Evolutionary conservation across 225 moss, liverwort and hornwort species (phyloP).

Genomic region (Marchantia paleacea): DNA sequence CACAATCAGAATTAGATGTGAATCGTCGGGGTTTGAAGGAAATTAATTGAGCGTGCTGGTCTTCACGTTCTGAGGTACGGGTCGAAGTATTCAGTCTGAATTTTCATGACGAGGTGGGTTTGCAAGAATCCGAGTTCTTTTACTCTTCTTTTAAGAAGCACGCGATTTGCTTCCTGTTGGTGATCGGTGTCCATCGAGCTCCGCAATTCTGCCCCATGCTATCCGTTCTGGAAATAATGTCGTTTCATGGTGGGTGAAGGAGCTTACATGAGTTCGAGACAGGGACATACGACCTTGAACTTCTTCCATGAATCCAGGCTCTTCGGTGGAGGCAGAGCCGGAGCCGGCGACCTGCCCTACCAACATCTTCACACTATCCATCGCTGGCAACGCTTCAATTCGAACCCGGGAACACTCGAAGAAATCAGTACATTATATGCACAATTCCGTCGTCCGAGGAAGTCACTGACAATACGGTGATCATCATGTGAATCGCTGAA

Average conservation of each 20-base stretch:
- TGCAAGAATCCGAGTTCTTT: neutral
- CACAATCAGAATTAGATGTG: too few species aligned
- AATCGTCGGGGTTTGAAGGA: neutral
- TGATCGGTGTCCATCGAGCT: neutral
- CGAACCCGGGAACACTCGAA: neutral
- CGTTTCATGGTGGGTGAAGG: too few species aligned
- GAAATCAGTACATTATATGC: neutral
- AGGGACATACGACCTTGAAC: conserved; percentile 30
- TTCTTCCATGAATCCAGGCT: conserved; percentile 36
- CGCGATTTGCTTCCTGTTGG: neutral
- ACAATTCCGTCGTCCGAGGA: too few species aligned
- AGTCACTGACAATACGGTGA: neutral
- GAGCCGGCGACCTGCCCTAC: conserved; percentile 27
- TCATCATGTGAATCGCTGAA: neutral
- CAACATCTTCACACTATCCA: conserved; percentile 39
- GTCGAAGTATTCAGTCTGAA: too few species aligned
- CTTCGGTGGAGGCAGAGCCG: conserved; percentile 20
- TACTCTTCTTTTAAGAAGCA: neutral
- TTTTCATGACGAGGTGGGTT: too few species aligned
- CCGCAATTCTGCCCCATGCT: neutral
- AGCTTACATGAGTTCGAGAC: conserved; percentile 39
- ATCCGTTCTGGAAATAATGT: too few species aligned
- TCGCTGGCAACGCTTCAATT: neutral
- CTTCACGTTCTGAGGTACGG: neutral
- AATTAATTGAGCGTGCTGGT: neutral